Evolutionary conservation across 2,329 filamentous ascomycete genomes (phyloP), one percentile per base, ranked within the genome.

Genomic region (Fusarium guadeloupense): DNA sequence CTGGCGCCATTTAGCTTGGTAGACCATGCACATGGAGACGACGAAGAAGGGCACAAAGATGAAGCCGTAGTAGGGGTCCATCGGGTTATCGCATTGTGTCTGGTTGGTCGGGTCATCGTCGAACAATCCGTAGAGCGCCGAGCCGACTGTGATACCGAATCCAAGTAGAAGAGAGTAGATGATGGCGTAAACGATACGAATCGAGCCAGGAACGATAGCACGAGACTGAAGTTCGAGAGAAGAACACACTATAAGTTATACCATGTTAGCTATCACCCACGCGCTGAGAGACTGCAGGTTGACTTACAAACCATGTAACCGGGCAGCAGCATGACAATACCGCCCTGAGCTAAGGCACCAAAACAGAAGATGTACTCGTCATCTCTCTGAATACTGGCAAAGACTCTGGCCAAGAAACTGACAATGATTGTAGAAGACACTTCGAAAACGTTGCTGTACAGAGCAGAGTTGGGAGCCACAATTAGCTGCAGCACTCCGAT

Each of bases 1-100:
- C 72, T 95, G 91, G 65, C 87, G 90, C 85, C 87, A 92, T 73
- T 92, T 92, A 33, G 89, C 91, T 67, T 93, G 90, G 72, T 93
- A 93, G 72, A 93, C 86, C 52, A 93, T 78, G 41, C 89, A 86
- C 33, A 94, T 82, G 68, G 88, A 91, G 23, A 92, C 71, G 9
- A 91, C 86, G 73, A 93, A 96, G 7, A 83, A 73, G 0, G 89
- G 84, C 0, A 94, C 92, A 69, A 92, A 93, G 25, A 89, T 77
- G 76, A 93, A 92, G 53, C 83, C 84, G 42, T 75, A 74, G 53
- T 76, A 70, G 3, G 71, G 65, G 14, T 75, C 63, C 63, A 88
- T 80, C 1, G 80, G 74, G 50, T 79, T 43, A 16, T 66, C 9
- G 71, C 85, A 81, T 4, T 70, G 74, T 1, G 75, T 76, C 9